Percentiles rank a stretch among this genome's conserved stretches.
phyloP scores from a whole-genome alignment of 306 rosid genomes.

The Medicago lupulina region DNA sequence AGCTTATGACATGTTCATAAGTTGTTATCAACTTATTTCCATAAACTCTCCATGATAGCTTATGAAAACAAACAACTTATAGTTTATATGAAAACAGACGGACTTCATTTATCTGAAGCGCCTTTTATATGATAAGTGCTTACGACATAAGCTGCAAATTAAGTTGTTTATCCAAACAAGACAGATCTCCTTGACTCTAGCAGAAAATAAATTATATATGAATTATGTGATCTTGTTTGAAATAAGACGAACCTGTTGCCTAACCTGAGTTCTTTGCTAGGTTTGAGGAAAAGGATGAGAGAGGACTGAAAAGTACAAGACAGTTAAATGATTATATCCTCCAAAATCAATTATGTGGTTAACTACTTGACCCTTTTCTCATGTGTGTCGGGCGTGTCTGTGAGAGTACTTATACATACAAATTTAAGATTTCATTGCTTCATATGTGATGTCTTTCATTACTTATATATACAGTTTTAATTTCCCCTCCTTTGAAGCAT shows the following conservation, averaged over 20 bases:
- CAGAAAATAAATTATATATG: not conserved
- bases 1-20: too few species aligned
- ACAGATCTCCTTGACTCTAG: conserved; percentile 7
- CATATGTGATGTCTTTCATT: conserved; percentile 9
- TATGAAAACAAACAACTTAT: too few species aligned
- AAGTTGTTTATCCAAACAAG: not conserved
- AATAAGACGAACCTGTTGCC: conserved; percentile 7
- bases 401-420: not conserved
- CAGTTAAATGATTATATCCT: conserved; percentile 13
- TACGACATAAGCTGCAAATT: not conserved
- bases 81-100: not conserved
- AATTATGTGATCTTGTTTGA: not conserved
- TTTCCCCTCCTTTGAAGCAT: conserved; percentile 21
- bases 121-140: too few species aligned
- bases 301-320: not conserved
- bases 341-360: not conserved
- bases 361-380: not conserved
- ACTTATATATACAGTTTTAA: conserved; percentile 26
- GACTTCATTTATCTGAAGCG: not conserved
- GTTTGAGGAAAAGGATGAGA: not conserved
- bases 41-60: too few species aligned
- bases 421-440: not conserved
- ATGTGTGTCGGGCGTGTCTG: not conserved
- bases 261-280: not conserved
- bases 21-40: too few species aligned